These are phyloP conservation scores for Emergomyces pasteurianus DNA, from an alignment of 2,329 filamentous ascomycete genomes.

Conservation along the genomic window DNA sequence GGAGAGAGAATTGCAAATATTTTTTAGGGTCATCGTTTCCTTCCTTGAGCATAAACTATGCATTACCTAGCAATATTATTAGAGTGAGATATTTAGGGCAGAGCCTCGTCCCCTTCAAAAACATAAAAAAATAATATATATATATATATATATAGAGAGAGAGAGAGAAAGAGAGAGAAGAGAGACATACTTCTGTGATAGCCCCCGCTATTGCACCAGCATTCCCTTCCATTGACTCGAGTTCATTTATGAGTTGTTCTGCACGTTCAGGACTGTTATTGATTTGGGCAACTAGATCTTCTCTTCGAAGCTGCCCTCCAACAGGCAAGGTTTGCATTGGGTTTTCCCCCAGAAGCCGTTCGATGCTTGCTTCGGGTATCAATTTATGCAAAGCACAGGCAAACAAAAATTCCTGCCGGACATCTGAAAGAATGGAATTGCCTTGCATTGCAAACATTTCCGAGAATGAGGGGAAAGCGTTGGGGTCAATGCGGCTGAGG, in stretches of 20 bases:
- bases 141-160: neutral
- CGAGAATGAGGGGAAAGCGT: conserved; percentile 52
- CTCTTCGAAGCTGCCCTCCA: conserved; percentile 63
- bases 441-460: conserved; percentile 50
- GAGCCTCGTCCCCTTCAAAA: too few species aligned
- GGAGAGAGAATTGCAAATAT: conserved; percentile 46
- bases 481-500: conserved; percentile 49
- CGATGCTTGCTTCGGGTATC: conserved; percentile 66
- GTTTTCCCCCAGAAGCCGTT: conserved; percentile 70
- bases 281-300: conserved; percentile 67
- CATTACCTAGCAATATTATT: conserved; percentile 32
- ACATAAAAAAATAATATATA: too few species aligned
- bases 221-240: conserved; percentile 87
- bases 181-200: conserved; percentile 50
- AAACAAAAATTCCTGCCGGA: conserved; percentile 74
- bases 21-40: conserved; percentile 52
- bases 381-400: conserved; percentile 79
- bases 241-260: conserved; percentile 63
- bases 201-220: conserved; percentile 75
- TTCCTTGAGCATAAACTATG: conserved; percentile 46
- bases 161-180: neutral
- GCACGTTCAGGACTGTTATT: conserved; percentile 62
- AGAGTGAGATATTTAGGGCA: neutral
- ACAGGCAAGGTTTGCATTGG: conserved; percentile 68
- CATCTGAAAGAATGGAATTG: conserved; percentile 50